phyloP scores from a whole-genome alignment of 805 yeast genomes.

The Ascoidea tarda region DNA sequence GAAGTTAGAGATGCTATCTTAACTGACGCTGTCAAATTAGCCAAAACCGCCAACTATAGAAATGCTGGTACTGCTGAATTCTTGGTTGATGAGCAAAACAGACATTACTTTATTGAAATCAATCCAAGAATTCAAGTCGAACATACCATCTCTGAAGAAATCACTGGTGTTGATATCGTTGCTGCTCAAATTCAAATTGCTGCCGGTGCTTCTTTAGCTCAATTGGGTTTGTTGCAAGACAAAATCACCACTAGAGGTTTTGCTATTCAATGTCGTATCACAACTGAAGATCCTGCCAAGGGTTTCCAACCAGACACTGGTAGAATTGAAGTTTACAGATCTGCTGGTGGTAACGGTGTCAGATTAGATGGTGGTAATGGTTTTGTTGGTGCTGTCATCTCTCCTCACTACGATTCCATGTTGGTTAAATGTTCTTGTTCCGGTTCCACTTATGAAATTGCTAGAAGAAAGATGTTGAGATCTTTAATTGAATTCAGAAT shows the following conservation, averaged over 20 bases:
- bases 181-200: conserved; percentile 99
- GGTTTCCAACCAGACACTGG: conserved; percentile 98
- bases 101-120: conserved; percentile 96
- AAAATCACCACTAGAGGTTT: conserved; percentile 92
- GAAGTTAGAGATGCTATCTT: conserved; percentile 83
- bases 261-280: conserved; percentile 98
- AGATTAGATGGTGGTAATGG: conserved; percentile 98
- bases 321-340: conserved; percentile 92
- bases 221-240: conserved; percentile 87
- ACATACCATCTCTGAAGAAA: conserved; percentile 97
- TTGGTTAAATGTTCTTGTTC: conserved; percentile 94
- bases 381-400: conserved; percentile 89
- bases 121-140: conserved; percentile 98
- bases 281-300: conserved; percentile 95
- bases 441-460: conserved; percentile 94
- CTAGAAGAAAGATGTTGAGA: conserved; percentile 95
- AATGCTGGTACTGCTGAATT: conserved; percentile 99
- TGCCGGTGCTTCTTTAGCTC: conserved; percentile 90
- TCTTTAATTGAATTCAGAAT: conserved; percentile 95
- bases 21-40: conserved; percentile 88
- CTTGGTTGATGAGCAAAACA: conserved; percentile 80
- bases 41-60: conserved; percentile 76
- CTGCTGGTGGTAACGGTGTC: conserved; percentile 99
- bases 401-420: conserved; percentile 97
- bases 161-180: conserved; percentile 94